A percentile compares a stretch with the other conserved stretches of the same genome.
These are phyloP conservation scores for Domatiomyces globalis DNA, from an alignment of 2,329 filamentous ascomycete genomes.

Conservation along the genomic window DNA sequence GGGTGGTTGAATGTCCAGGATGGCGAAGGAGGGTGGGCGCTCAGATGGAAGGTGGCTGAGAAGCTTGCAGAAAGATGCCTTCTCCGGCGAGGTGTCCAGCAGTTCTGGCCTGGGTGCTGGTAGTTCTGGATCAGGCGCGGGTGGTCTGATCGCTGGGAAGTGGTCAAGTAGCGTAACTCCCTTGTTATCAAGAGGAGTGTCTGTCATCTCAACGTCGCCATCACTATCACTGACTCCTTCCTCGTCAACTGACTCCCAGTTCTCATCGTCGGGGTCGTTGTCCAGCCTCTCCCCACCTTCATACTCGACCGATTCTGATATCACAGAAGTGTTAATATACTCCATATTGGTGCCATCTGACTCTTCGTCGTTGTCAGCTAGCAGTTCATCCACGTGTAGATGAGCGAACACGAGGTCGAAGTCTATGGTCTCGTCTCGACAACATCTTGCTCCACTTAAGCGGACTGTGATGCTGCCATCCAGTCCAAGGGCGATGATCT, in stretches of 20 bases:
- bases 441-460: constrained; percentile 36
- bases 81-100: not conserved
- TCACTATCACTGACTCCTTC: constrained; percentile 10
- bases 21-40: constrained; percentile 22
- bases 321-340: constrained; percentile 15
- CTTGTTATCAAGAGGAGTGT: not conserved
- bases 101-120: not conserved
- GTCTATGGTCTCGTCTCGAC: constrained; percentile 36
- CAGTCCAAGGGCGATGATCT: constrained; percentile 40
- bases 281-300: constrained; percentile 31
- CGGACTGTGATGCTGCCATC: constrained; percentile 42
- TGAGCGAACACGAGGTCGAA: constrained; percentile 37
- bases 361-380: constrained; percentile 23
- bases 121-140: not conserved
- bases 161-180: not conserved
- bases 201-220: constrained; percentile 7
- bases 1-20: constrained; percentile 32
- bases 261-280: constrained; percentile 29
- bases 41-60: constrained; percentile 1
- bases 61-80: not conserved
- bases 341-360: constrained; percentile 15
- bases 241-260: constrained; percentile 29
- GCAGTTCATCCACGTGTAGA: constrained; percentile 21
- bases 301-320: constrained; percentile 28
- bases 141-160: not conserved